Evolutionary conservation across 2,329 filamentous ascomycete genomes (phyloP).

Genomic region (Curvularia hawaiiensis): DNA sequence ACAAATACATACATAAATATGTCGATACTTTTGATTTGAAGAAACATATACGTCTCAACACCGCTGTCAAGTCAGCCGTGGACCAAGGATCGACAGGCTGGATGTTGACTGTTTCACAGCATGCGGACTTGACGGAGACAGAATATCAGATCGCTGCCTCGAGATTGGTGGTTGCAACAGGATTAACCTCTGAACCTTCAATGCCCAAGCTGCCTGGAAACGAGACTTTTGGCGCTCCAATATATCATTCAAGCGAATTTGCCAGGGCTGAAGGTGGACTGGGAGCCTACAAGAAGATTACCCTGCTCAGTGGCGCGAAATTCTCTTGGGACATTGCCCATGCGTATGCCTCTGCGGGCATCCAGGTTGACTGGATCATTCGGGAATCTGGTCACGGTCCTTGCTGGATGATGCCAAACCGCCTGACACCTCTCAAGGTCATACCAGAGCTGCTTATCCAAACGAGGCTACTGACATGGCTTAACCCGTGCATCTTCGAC

Average conservation of each 20-base stretch:
- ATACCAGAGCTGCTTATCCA: constrained; percentile 70
- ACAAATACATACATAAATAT: constrained; percentile 60
- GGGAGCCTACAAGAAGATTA: constrained; percentile 45
- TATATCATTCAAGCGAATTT: constrained; percentile 65
- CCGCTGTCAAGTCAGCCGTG: constrained; percentile 56
- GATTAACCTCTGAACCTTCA: constrained; percentile 64
- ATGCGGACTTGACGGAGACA: not conserved
- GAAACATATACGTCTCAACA: constrained; percentile 57
- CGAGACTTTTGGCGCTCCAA: constrained; percentile 57
- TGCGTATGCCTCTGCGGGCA: constrained; percentile 56
- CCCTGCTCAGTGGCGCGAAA: constrained; percentile 67
- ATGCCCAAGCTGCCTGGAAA: constrained; percentile 58
- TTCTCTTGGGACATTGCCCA: constrained; percentile 68
- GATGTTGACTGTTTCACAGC: constrained; percentile 22
- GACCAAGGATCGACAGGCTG: constrained; percentile 40
- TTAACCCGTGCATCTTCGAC: constrained; percentile 76
- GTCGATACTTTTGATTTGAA: constrained; percentile 53
- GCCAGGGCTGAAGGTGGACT: constrained; percentile 47
- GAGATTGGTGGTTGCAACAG: constrained; percentile 67
- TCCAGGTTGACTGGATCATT: constrained; percentile 64
- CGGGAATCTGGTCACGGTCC: constrained; percentile 62
- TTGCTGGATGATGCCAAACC: constrained; percentile 62
- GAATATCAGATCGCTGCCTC: constrained; percentile 30
- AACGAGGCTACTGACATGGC: constrained; percentile 71
- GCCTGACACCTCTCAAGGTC: constrained; percentile 68